phyloP scores from a whole-genome alignment of 2,329 filamentous ascomycete species.

The Phialocephala subalpina region DNA sequence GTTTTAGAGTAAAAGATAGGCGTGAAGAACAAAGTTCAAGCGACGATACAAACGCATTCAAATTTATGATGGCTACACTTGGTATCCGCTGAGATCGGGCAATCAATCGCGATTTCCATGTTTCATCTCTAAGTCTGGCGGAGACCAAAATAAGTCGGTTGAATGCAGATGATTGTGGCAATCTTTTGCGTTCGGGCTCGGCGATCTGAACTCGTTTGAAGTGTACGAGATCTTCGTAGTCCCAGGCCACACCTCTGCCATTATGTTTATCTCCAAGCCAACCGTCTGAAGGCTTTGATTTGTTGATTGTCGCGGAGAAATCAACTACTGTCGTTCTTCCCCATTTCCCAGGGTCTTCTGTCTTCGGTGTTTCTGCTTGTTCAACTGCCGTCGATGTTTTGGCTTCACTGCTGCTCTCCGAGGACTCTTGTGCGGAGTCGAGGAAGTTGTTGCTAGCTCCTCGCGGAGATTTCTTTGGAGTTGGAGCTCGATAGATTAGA shows the following conservation, averaged over 20 bases:
- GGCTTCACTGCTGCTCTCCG: too few relatives aligned
- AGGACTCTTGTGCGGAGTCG: too few relatives aligned
- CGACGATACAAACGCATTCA: not conserved
- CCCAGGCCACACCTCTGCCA: not conserved
- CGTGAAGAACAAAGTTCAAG: not conserved
- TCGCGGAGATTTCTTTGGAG: not conserved
- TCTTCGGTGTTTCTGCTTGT: too few relatives aligned
- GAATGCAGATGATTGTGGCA: not conserved
- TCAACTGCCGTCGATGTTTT: too few relatives aligned
- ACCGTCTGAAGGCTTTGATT: not conserved
- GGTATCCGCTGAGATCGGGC: not conserved
- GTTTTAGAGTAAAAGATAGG: not conserved
- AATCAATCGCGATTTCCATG: not conserved
- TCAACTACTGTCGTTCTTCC: too few relatives aligned
- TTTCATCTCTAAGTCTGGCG: not conserved
- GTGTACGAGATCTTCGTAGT: slow-evolving; percentile 3
- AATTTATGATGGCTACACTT: not conserved
- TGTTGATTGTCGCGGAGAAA: too few relatives aligned
- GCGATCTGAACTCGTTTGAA: slow-evolving; percentile 9
- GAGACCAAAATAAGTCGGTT: not conserved
- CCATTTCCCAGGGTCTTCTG: too few relatives aligned
- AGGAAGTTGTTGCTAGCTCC: too few relatives aligned
- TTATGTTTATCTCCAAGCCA: not conserved
- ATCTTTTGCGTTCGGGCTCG: not conserved
- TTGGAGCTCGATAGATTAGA: not conserved